phyloP scores from a whole-genome alignment of 2,329 filamentous ascomycete species.

The Arachnomyces sp. region DNA sequence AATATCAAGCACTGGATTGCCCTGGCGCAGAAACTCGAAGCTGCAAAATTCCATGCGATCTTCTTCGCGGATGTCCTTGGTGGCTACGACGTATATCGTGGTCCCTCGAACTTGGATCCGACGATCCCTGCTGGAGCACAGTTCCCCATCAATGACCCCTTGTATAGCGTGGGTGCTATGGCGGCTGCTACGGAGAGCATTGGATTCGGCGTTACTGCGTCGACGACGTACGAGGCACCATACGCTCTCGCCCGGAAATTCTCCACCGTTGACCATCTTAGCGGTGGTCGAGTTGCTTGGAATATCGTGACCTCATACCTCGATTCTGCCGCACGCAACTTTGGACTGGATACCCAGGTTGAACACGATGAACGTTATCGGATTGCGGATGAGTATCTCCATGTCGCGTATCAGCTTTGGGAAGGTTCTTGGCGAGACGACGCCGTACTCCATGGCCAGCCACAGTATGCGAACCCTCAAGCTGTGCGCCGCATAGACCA shows the following conservation, averaged over 20 bases:
- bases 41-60: constrained; percentile 44
- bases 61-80: constrained; percentile 47
- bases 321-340: constrained; percentile 42
- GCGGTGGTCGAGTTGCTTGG: constrained; percentile 45
- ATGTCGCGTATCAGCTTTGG: constrained; percentile 44
- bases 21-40: constrained; percentile 41
- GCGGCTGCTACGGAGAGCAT: constrained; percentile 41
- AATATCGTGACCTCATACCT: constrained; percentile 47
- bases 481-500: constrained; percentile 33
- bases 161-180: constrained; percentile 39
- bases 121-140: constrained; percentile 34
- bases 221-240: constrained; percentile 48
- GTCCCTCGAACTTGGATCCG: constrained; percentile 31
- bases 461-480: constrained; percentile 27
- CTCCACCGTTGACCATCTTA: constrained; percentile 48
- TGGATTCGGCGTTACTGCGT: constrained; percentile 47
- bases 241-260: constrained; percentile 50
- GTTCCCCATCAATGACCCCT: constrained; percentile 38
- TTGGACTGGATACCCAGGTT: constrained; percentile 39
- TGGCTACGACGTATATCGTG: constrained; percentile 41
- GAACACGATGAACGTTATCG: constrained; percentile 44
- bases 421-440: constrained; percentile 45
- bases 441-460: constrained; percentile 23
- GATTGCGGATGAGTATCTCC: constrained; percentile 43
- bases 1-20: constrained; percentile 41